Evolutionary conservation across 495 filamentous ascomycete genomes (phyloP), one percentile per base, ranked within the genome.

Genomic region (Neurospora tetrasperma): DNA sequence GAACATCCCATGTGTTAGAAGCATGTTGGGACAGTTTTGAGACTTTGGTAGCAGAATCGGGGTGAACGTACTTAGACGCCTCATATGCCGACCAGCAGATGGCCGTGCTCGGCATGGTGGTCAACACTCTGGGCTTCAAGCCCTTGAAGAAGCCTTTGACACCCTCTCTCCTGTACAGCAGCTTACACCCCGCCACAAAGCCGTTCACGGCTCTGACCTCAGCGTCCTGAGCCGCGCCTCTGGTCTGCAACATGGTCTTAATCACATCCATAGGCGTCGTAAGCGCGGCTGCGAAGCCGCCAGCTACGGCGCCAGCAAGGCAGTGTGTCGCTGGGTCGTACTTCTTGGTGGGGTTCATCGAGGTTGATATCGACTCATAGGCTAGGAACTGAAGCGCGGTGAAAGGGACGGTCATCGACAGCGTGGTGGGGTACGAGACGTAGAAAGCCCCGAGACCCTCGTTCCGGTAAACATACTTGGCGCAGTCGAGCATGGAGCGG

Each of bases 321-420:
- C 94, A 97, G 83, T 99, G 96, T 40, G 94, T 97, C 70, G 93
- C 84, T 4, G 96, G 95, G 79, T 98, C 95, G 80, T 98, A 98
- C 27, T 87, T 85, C 78, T 88, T 91, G 46, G 83, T 83, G 1
- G 95, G 95, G 79, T 97, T 97, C 88, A 98, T 91, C 40, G 92
- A 79, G 75, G 96, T 97, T 3, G 94, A 97, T 73, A 98, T 90
- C 35, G 94, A 97, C 80, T 98, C 96, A 86, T 98, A 99, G 66
- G 94, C 94, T 72, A 95, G 91, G 81, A 99, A 98, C 81, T 99
- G 96, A 16, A 96, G 88, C 9, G 95, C 95, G 18, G 95, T 98
- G 83, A 97, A 98, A 10, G 96, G 96, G 38, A 99, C 93, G 11
- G 95, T 98, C 96, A 99, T 99, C 81, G 92, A 95, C 27, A 99